Conservation (phyloP, 2,329 filamentous ascomycete species). For the Colletotrichum abscissum region DNA sequence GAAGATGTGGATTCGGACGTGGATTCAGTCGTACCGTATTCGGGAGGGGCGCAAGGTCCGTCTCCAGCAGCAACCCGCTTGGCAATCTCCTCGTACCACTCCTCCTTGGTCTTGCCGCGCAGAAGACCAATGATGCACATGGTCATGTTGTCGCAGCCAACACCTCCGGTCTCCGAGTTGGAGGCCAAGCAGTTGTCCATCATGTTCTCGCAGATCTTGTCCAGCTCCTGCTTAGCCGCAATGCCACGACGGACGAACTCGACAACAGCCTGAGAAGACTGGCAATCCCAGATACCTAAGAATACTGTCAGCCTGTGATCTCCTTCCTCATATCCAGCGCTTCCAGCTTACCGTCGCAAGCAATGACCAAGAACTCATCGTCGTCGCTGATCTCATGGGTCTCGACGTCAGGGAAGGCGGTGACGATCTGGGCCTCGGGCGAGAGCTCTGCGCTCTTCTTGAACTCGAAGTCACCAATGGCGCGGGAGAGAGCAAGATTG, state of each 20-base stretch:
- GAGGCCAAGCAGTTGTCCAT: slow-evolving; percentile 99
- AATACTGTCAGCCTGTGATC: slow-evolving; percentile 12
- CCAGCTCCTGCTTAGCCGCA: slow-evolving; percentile 93
- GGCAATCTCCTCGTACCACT: slow-evolving; percentile 98
- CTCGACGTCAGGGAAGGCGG: slow-evolving; percentile 93
- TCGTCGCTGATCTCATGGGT: slow-evolving; percentile 91
- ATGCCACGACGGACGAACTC: slow-evolving; percentile 98
- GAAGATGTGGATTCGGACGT: slow-evolving; percentile 35
- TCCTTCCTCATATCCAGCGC: neutral
- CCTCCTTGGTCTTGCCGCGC: slow-evolving; percentile 91
- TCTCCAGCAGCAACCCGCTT: slow-evolving; percentile 96
- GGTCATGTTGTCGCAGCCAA: slow-evolving; percentile 99
- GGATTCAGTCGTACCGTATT: slow-evolving; percentile 86
- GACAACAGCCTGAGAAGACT: slow-evolving; percentile 96
- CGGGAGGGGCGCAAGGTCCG: slow-evolving; percentile 96
- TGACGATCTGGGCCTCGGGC: slow-evolving; percentile 99
- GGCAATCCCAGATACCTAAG: slow-evolving; percentile 98
- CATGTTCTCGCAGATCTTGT: slow-evolving; percentile 99
- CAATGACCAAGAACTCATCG: slow-evolving; percentile 94
- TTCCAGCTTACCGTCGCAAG: slow-evolving; percentile 81
- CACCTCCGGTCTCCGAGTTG: slow-evolving; percentile 96
- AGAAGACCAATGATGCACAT: slow-evolving; percentile 93
- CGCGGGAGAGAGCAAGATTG: slow-evolving; percentile 94
- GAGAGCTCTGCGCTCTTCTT: slow-evolving; percentile 98
- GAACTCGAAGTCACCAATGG: slow-evolving; percentile 99